Percentiles rank a stretch among this genome's conserved stretches.
Conservation (phyloP, 2,329 filamentous ascomycete species). For the Pseudocercospora eumusae region DNA sequence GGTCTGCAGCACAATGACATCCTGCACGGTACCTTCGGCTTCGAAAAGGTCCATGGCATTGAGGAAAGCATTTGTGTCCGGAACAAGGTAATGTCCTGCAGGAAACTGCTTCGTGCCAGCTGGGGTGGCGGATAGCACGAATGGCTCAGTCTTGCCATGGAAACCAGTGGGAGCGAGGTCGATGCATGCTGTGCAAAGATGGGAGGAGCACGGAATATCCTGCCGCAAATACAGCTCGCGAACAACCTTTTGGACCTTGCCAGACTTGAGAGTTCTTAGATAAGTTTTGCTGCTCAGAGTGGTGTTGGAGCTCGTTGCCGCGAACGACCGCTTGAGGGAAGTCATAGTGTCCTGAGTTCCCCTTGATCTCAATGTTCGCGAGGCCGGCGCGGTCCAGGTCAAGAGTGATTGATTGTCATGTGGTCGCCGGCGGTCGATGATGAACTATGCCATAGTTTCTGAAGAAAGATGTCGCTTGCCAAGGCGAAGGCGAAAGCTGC, state of each 20-base stretch:
- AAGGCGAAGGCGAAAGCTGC: not conserved
- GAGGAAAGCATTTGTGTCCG: slow-evolving; percentile 93
- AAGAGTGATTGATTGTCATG: not conserved
- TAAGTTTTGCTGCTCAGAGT: slow-evolving; percentile 90
- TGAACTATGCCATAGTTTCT: no score
- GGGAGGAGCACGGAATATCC: slow-evolving; percentile 96
- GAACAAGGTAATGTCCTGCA: slow-evolving; percentile 88
- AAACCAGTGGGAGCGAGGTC: slow-evolving; percentile 74
- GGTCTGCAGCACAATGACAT: slow-evolving; percentile 94
- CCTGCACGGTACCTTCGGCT: slow-evolving; percentile 85
- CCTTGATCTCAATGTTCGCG: not conserved
- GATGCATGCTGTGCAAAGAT: slow-evolving; percentile 76
- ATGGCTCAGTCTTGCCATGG: slow-evolving; percentile 72
- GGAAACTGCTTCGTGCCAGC: slow-evolving; percentile 80
- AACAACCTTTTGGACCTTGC: slow-evolving; percentile 98
- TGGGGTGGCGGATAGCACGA: slow-evolving; percentile 85
- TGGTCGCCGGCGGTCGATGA: not conserved
- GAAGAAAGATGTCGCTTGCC: not conserved
- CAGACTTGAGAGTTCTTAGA: slow-evolving; percentile 88
- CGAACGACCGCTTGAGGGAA: slow-evolving; percentile 61
- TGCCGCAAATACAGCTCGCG: slow-evolving; percentile 92
- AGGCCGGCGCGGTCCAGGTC: not conserved
- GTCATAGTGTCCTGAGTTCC: slow-evolving; percentile 50
- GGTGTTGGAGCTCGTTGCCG: slow-evolving; percentile 62
- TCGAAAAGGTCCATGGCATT: slow-evolving; percentile 98